Evolutionary conservation across 1,284 basidiomycete genomes (phyloP), one percentile per base, ranked within the genome.

Genomic region (Heimioporus retisporus): DNA sequence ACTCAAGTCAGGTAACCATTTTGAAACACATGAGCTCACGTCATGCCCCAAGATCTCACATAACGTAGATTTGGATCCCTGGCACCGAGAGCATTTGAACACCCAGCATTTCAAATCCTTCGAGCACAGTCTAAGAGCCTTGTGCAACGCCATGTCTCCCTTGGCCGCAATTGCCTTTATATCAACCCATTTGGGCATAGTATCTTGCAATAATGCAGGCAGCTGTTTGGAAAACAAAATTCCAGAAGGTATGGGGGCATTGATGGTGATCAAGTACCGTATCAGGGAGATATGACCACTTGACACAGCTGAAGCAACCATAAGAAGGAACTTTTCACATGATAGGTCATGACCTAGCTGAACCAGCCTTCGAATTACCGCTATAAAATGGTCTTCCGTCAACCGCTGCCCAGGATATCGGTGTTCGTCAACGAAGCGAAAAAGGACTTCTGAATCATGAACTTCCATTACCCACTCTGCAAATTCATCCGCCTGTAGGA

Each of bases 281-380:
- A 55, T 3, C 7, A 55, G 54, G 2, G 31, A 16, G 54, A 21
- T 21, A 10, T 55, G 54, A 21, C 18, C 10, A 8, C 18, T 7
- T 28, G 54, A 40, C 13, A 55, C 31, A 8, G 54, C 54, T 11
- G 31, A 55, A 11, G 31, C 31, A n/a, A n/a, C 54, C 31, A 55
- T 55, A 15, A 55, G 31, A 19, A 55, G 31, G n/a, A 40, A 55
- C 28, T 55, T 10, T 21, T 55, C 54, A 35, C 18, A 55, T 35
- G 54, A 55, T 35, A 55, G 31, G 31, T 55, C 54, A 55, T 28
- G 15, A 35, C 54, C 54, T 16, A 55, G 19, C 54, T 55, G 54
- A n/a, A 54, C 54, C 18, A 55, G 54, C 31, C 54, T 55, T 19
- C 54, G 54, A 10, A 55, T 55, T 7, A 25, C 31, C 7, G 28